Conservation (phyloP, 2,329 filamentous ascomycete genomes). For the Oidium heveae region DNA sequence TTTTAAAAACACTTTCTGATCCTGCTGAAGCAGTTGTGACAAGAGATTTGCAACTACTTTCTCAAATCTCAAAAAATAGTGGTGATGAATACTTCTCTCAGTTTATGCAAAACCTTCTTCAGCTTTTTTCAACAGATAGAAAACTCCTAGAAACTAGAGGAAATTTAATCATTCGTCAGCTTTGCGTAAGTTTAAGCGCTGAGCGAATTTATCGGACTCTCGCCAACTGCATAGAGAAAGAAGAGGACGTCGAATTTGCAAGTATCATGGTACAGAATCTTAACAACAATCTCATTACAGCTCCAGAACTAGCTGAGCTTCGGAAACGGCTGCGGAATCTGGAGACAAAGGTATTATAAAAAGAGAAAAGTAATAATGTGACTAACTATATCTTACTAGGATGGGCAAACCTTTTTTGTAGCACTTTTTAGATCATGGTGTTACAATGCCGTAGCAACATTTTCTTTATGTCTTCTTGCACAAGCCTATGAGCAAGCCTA, state of each 20-base stretch:
- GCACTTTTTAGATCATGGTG: slow-evolving; percentile 92
- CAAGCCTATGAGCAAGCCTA: slow-evolving; percentile 98
- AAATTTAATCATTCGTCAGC: slow-evolving; percentile 85
- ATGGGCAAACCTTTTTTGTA: slow-evolving; percentile 88
- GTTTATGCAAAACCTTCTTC: slow-evolving; percentile 91
- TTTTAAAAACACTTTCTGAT: slow-evolving; percentile 89
- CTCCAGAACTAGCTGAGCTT: slow-evolving; percentile 75
- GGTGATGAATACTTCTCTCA: slow-evolving; percentile 95
- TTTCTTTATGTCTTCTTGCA: slow-evolving; percentile 80
- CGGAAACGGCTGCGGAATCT: slow-evolving; percentile 74
- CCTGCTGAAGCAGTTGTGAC: slow-evolving; percentile 89
- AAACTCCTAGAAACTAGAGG: slow-evolving; percentile 76
- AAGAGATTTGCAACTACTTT: slow-evolving; percentile 74
- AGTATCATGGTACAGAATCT: slow-evolving; percentile 99
- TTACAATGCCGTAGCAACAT: slow-evolving; percentile 92
- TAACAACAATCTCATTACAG: slow-evolving; percentile 97
- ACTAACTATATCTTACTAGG: slow-evolving; percentile 21
- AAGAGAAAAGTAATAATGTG: not conserved
- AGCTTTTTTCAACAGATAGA: slow-evolving; percentile 85
- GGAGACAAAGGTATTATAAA: slow-evolving; percentile 42
- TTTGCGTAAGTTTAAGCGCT: slow-evolving; percentile 77
- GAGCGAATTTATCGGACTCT: slow-evolving; percentile 90
- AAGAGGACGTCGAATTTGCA: slow-evolving; percentile 94
- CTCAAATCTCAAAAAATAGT: slow-evolving; percentile 87
- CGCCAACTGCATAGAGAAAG: slow-evolving; percentile 88